Base-by-base conservation (phyloP, 2,329 filamentous ascomycete genomes). In the Clonostachys chloroleuca region DNA sequence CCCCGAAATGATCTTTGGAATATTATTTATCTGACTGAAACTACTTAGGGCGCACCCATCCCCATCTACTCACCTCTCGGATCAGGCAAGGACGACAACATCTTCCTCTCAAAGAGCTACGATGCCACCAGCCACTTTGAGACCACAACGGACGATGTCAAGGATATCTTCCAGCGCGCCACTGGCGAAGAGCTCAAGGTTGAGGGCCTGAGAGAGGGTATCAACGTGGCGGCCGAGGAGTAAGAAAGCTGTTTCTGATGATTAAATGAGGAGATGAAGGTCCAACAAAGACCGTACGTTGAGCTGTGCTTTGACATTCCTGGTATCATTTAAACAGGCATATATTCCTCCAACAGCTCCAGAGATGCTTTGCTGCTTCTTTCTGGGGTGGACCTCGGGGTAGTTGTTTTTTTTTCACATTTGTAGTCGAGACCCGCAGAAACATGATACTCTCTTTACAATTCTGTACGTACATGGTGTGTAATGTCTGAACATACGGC, bases 61-160 rank as follows among this genome's bases (percentile, higher is more conserved):
- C 92, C 94, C 46, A 80, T 99, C 51, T 97, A 96, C 69, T 91
- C 95, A 72, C 95, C 94, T 18, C 67, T 92, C 43, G 87, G 89
- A 61, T 81, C 86, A 61, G 94, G 94, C 53, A 77, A 74, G 57
- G 87, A 84, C 58, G 92, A 96, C 75, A 92, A 92, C 70, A 86
- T 99, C 68, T 99, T 91, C 75, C 91, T 99, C 66, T 96, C 91
- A 61, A 96, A 95, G 84, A 96, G 90, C 75, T 99, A 99, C 72
- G 95, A 99, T 63, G 90, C 95, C 46, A 95, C 89, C 54, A 95
- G 89, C 67, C 94, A 99, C 78, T 99, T 99, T 62, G 94, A 99
- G 81, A 96, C 90, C 35, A 80, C 75, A 42, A 81, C 78, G 73
- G 94, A 96, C 66, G 92, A 99, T 68, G 92, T 99, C 63, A 87